These are phyloP conservation scores for Plasmopara viticola DNA, from an alignment of 352 stramenopile species.

Conservation along the genomic window DNA sequence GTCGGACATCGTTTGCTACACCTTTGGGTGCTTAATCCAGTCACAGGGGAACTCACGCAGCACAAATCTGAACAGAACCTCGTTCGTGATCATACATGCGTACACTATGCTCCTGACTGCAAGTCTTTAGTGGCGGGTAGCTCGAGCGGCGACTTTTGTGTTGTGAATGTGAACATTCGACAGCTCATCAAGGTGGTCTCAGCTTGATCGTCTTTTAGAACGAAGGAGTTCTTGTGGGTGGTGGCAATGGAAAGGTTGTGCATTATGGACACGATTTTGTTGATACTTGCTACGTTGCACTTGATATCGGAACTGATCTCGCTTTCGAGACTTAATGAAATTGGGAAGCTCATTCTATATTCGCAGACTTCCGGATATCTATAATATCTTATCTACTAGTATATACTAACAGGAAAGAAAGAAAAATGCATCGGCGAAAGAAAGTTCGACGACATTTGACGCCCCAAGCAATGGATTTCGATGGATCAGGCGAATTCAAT, in stretches of 20 bases:
- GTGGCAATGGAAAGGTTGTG: constrained; percentile 82
- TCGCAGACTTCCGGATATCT: too few species aligned
- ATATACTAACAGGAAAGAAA: too few species aligned
- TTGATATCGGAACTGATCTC: constrained; percentile 77
- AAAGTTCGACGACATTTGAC: too few species aligned
- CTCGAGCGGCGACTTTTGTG: constrained; percentile 83
- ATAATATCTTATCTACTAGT: too few species aligned
- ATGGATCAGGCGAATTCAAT: too few species aligned
- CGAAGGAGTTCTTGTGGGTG: constrained; percentile 57
- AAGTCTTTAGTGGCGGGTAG: constrained; percentile 81
- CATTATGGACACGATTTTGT: constrained; percentile 71
- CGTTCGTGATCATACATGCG: constrained; percentile 76
- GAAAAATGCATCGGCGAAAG: too few species aligned
- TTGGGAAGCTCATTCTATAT: too few species aligned
- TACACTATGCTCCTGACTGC: constrained; percentile 76
- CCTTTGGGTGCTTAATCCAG: constrained; percentile 86
- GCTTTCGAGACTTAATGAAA: too few species aligned
- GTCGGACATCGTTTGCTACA: constrained; percentile 56
- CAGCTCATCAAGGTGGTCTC: constrained; percentile 65
- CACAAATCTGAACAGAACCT: constrained; percentile 72
- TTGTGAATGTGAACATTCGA: constrained; percentile 71
- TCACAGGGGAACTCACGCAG: constrained; percentile 60
- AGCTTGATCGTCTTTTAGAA: constrained; percentile 46
- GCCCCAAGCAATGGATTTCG: too few species aligned
- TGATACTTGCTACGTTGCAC: constrained; percentile 56